A percentile compares a stretch with the other conserved stretches of the same genome.
phyloP scores from a whole-genome alignment of 176 grass and related monocot species.

The Cenchrus purpureus region DNA sequence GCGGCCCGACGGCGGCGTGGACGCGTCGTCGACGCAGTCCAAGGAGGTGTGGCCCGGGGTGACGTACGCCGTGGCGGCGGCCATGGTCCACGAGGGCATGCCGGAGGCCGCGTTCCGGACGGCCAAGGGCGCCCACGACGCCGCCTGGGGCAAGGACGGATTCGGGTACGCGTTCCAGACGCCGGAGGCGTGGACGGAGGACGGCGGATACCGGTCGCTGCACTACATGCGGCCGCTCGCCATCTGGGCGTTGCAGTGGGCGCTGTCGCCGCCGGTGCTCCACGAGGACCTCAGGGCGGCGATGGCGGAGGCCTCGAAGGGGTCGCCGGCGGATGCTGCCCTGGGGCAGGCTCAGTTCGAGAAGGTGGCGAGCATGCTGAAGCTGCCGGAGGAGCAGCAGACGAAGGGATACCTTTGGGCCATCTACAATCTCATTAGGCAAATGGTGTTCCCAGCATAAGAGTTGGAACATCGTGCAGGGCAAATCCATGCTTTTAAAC shows the following conservation, averaged over 20 bases:
- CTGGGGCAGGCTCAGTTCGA: conserved; percentile 52
- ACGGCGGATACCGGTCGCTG: conserved; percentile 67
- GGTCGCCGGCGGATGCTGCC: conserved; percentile 4
- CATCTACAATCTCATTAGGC: conserved; percentile 54
- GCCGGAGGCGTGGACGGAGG: conserved; percentile 76
- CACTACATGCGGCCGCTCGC: conserved; percentile 86
- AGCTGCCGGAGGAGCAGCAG: conserved; percentile 59
- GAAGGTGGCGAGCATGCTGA: conserved; percentile 71
- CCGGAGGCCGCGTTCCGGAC: conserved; percentile 67
- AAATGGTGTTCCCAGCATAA: conserved; percentile 33
- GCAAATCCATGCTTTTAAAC: too few species aligned
- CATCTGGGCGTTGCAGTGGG: conserved; percentile 94
- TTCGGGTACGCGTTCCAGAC: conserved; percentile 90
- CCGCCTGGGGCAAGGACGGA: conserved; percentile 67
- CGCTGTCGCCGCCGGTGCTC: conserved; percentile 64
- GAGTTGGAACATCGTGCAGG: neutral
- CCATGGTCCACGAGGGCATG: conserved; percentile 94
- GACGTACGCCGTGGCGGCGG: conserved; percentile 72
- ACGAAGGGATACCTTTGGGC: conserved; percentile 51
- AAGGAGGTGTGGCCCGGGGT: conserved; percentile 91
- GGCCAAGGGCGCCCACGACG: conserved; percentile 74
- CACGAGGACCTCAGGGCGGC: conserved; percentile 35
- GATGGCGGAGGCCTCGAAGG: accelerated
- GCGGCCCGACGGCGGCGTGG: conserved; percentile 59
- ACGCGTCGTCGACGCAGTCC: conserved; percentile 65